Conservation (phyloP, 2,329 filamentous ascomycete species). For the Geosmithia morbida region DNA sequence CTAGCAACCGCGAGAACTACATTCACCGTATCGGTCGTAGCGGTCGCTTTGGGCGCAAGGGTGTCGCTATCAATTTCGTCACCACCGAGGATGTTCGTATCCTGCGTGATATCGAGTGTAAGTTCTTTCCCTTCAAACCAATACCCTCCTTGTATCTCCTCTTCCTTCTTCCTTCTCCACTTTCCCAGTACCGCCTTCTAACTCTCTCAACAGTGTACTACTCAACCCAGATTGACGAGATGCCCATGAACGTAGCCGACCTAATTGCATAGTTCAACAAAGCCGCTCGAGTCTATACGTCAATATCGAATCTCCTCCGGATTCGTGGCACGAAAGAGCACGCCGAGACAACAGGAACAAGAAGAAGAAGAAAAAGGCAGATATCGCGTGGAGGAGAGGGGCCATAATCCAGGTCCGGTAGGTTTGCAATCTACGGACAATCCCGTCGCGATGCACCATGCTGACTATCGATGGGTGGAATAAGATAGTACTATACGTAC, state of each 20-base stretch:
- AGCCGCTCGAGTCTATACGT: background rate
- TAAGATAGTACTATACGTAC: background rate
- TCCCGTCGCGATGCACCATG: background rate
- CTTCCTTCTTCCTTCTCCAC: background rate
- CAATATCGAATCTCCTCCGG: background rate
- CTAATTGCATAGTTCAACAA: conserved; percentile 29
- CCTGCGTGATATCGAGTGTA: conserved; percentile 87
- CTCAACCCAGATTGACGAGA: conserved; percentile 94
- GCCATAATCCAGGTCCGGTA: conserved; percentile 9
- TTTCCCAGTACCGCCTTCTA: conserved; percentile 18
- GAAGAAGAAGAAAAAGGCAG: background rate
- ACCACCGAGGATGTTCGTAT: conserved; percentile 97
- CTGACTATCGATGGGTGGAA: background rate
- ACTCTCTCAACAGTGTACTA: conserved; percentile 55
- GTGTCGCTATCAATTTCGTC: conserved; percentile 99
- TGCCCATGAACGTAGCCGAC: conserved; percentile 87
- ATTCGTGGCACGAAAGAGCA: conserved; percentile 1
- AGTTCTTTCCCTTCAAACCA: conserved; percentile 17
- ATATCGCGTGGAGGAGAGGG: conserved; percentile 14
- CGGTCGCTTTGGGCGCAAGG: conserved; percentile 91
- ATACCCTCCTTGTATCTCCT: background rate
- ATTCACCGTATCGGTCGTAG: conserved; percentile 96
- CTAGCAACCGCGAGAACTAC: conserved; percentile 98
- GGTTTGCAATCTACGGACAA: conserved; percentile 2
- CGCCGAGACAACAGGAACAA: conserved; percentile 1